Evolutionary conservation across 306 rosid species (phyloP).

Genomic region (Medicago arabica): DNA sequence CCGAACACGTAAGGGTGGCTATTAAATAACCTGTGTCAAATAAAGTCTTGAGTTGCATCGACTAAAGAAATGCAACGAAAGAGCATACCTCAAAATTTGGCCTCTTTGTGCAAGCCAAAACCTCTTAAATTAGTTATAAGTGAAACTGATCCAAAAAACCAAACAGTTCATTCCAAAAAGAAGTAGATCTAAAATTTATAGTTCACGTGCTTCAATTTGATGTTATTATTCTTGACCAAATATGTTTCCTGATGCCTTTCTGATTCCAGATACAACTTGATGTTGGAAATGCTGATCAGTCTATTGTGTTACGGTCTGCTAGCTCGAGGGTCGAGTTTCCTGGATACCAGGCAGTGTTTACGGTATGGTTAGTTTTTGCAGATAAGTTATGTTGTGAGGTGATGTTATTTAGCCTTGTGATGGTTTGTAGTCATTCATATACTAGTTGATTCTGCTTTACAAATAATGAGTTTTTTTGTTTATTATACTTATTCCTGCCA

Average conservation of each 20-base stretch:
- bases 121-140: neutral
- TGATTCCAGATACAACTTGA: conserved; percentile 76
- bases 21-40: neutral
- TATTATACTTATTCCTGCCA: neutral
- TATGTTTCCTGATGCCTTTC: conserved; percentile 36
- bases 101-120: conserved; percentile 8
- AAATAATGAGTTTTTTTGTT: conserved; percentile 24
- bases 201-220: conserved; percentile 38
- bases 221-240: conserved; percentile 21
- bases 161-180: conserved; percentile 11
- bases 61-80: conserved; percentile 5
- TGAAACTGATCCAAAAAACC: neutral
- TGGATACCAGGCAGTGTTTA: conserved; percentile 83
- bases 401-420: conserved; percentile 31
- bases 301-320: conserved; percentile 73
- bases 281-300: conserved; percentile 65
- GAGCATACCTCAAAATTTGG: conserved; percentile 3
- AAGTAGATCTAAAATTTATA: conserved; percentile 11
- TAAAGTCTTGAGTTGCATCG: neutral
- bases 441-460: conserved; percentile 17
- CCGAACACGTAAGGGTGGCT: neutral
- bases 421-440: conserved; percentile 20
- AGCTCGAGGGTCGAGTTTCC: conserved; percentile 74
- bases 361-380: conserved; percentile 55
- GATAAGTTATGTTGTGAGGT: conserved; percentile 24